Evolutionary conservation across 2,329 filamentous ascomycete genomes (phyloP).

Genomic region (Grosmannia clavigera): DNA sequence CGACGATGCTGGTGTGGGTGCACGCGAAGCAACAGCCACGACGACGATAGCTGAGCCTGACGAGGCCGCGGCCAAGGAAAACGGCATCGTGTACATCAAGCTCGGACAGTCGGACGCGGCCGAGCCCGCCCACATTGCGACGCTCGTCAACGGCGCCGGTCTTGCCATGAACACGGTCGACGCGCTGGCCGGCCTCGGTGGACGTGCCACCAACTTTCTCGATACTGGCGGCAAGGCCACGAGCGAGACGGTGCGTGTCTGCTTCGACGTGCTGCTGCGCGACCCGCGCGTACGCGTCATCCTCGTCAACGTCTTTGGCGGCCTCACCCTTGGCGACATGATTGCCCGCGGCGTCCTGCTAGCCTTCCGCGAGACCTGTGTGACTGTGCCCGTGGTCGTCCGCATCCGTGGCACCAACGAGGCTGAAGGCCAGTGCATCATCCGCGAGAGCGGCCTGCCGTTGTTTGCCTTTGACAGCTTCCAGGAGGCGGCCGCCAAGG

Average conservation of each 20-base stretch:
- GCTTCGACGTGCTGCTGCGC: slow-evolving; percentile 59
- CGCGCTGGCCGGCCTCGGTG: slow-evolving; percentile 55
- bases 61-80: slow-evolving; percentile 30
- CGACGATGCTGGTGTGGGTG: slow-evolving; percentile 30
- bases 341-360: slow-evolving; percentile 64
- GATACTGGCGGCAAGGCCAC: slow-evolving; percentile 88
- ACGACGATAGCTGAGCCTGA: slow-evolving; percentile 18
- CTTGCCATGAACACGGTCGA: slow-evolving; percentile 88
- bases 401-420: slow-evolving; percentile 66
- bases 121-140: slow-evolving; percentile 52
- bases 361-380: slow-evolving; percentile 56
- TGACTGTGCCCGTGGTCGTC: slow-evolving; percentile 64
- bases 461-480: slow-evolving; percentile 64
- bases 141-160: slow-evolving; percentile 78
- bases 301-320: slow-evolving; percentile 45
- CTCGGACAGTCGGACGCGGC: slow-evolving; percentile 23
- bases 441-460: slow-evolving; percentile 53
- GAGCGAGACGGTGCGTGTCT: slow-evolving; percentile 62
- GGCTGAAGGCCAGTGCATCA: slow-evolving; percentile 54
- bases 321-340: slow-evolving; percentile 64
- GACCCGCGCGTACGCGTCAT: slow-evolving; percentile 61
- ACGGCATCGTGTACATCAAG: slow-evolving; percentile 71
- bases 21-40: slow-evolving; percentile 15
- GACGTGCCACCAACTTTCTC: slow-evolving; percentile 68
- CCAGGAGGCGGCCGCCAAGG: slow-evolving; percentile 57